Base-by-base conservation (phyloP, 495 filamentous ascomycete genomes). In the Penicillium taxi region DNA sequence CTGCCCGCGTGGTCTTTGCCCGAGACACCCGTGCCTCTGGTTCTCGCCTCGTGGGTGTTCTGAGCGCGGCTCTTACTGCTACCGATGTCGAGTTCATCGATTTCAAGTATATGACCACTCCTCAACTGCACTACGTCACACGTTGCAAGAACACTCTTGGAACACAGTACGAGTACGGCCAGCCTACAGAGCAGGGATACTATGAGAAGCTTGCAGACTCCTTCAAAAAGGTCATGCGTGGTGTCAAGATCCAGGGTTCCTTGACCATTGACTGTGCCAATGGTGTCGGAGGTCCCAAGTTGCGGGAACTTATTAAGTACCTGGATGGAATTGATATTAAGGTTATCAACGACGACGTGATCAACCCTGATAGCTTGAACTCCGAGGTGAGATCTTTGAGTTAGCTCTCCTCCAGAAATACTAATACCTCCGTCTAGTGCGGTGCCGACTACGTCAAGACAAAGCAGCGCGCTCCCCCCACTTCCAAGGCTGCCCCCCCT, bases 381-480 rank as follows among this genome's bases (percentile, higher is more conserved):
- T 73, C 82, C 19, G 83, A 94, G 52, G 86, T 89, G 74, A 43
- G 72, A 29, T 26, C n/a, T n/a, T n/a, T n/a, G n/a, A n/a, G n/a
- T n/a, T n/a, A n/a, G n/a, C n/a, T 26, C 26, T 24, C 31, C 11
- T 9, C 4, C 16, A 28, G 5, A 41, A 22, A 17, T 16, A 16
- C 33, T 7, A 36, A 23, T 58, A 48, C 52, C 22, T 21, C 19
- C 45, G 21, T 27, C 28, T 11, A 93, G 84, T 95, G 86, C 51
- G 91, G 91, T 61, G 91, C 91, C 57, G 91, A 98, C 56, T 96
- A 80, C 42, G 93, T 98, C 42, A 98, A 98, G 61, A 96, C 91
- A 9, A 84, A 86, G 59, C 93, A 96, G 65, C 80, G 88, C 32
- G 82, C 86, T 42, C 91, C 93, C 11, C 84, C 85, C 17, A 80